Evolutionary conservation across 75 land plant species (phyloP).

Genomic region (Picea glauca): DNA sequence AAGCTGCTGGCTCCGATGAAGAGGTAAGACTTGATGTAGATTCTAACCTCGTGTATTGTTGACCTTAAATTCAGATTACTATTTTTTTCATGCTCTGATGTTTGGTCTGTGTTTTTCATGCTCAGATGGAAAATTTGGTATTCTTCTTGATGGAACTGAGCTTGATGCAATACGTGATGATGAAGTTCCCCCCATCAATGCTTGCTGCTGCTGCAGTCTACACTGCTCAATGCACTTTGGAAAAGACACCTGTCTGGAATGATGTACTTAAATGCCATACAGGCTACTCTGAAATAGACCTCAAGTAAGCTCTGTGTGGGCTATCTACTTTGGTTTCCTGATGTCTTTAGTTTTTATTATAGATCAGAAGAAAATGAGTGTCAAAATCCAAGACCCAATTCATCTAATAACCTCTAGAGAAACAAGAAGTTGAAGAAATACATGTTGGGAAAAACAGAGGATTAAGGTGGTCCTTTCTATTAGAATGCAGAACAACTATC

Average conservation of each 20-base stretch:
- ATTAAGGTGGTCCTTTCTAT: background rate
- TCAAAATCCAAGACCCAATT: background rate
- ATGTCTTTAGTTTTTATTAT: background rate
- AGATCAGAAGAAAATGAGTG: background rate
- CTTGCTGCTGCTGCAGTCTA: slow-evolving; percentile 80
- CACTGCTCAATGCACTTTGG: slow-evolving; percentile 53
- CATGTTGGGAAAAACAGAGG: background rate
- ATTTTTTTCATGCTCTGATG: background rate
- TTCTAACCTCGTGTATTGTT: slow-evolving; percentile 21
- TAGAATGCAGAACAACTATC: too few relatives aligned
- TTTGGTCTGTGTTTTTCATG: background rate
- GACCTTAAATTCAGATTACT: slow-evolving; percentile 5
- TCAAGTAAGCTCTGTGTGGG: slow-evolving; percentile 45
- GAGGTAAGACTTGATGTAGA: slow-evolving; percentile 34
- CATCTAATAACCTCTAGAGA: background rate
- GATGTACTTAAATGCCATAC: slow-evolving; percentile 55
- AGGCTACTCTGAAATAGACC: slow-evolving; percentile 56
- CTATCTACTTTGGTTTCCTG: background rate
- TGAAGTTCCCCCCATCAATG: slow-evolving; percentile 62
- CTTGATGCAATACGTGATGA: slow-evolving; percentile 61
- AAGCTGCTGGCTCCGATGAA: slow-evolving; percentile 70
- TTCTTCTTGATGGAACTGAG: slow-evolving; percentile 82
- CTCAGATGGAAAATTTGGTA: slow-evolving; percentile 67
- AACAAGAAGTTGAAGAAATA: background rate
- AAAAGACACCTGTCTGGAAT: slow-evolving; percentile 58